Base-by-base conservation (phyloP, 2,329 filamentous ascomycete species). In the Fusarium piperis region DNA sequence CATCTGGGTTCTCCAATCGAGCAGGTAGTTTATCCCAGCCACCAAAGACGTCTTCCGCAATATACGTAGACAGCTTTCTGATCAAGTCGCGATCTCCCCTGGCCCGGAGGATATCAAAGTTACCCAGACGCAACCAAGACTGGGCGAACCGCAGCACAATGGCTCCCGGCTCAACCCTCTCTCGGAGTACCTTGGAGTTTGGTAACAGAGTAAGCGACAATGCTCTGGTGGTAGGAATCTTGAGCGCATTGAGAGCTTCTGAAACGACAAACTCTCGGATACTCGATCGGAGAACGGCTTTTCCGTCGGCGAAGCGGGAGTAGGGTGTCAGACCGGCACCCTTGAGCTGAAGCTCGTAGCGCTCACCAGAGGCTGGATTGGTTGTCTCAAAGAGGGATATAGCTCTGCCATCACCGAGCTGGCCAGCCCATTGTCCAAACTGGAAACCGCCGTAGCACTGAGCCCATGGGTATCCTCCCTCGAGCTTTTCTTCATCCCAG, bases 251-350 rank as follows among this genome's bases (percentile, higher is more conserved):
- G 46, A 99, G 88, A 28, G 92, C 91, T 84, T 99, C 96, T 55
- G 93, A 97, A 20, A 97, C 95, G 46, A 99, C 85, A 75, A 96
- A 99, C 83, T 99, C 96, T 67, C 96, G 89, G 74, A 99, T 97
- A 78, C 94, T 97, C 30, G 94, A 97, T 67, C 96, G 87, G 58
- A 99, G 84, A 3, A 99, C 96, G 1, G 96, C 96, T 79, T 96
- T 95, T 32, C 96, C 96, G 79, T 99, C 96, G 26, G 96, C 96
- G 74, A 99, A 99, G 4, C 96, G 92, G 39, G 94, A 97, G 83
- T 99, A 99, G 0, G 96, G 96, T 5, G 96, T 99, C 77, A 92
- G 85, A 6, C 96, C 96, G 16, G 96, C 96, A 26, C 96, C 96
- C 81, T 99, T 99, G 67, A 99, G 86, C 81, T 98, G 96, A 46